Evolutionary conservation across 306 rosid species (phyloP).

Genomic region (Acmispon strigosus): DNA sequence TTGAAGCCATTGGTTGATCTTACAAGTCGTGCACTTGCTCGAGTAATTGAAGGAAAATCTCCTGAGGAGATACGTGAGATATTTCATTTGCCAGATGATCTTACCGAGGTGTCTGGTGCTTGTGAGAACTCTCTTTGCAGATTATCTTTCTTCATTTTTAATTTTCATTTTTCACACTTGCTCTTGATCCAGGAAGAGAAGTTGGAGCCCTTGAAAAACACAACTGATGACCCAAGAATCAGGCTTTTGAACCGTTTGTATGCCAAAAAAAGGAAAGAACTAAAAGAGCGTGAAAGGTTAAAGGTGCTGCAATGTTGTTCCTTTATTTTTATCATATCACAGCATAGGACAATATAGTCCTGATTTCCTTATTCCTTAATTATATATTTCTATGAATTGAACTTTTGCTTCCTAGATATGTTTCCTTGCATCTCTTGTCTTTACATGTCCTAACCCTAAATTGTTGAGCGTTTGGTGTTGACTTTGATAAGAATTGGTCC

Average conservation of each 20-base stretch:
- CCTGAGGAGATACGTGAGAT: constrained; percentile 94
- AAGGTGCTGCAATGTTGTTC: constrained; percentile 50
- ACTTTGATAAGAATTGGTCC: constrained; percentile 1
- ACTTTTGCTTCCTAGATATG: neutral
- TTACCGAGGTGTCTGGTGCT: constrained; percentile 79
- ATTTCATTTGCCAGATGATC: constrained; percentile 94
- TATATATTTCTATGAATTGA: neutral
- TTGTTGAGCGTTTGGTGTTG: neutral
- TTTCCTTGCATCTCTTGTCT: constrained; percentile 6
- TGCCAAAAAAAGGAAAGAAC: constrained; percentile 92
- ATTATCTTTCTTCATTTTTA: constrained; percentile 13
- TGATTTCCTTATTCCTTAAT: constrained; percentile 10
- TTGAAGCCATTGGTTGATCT: constrained; percentile 95
- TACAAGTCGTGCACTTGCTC: constrained; percentile 91
- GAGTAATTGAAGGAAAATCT: constrained; percentile 87
- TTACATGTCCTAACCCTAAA: neutral
- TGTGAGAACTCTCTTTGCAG: constrained; percentile 24
- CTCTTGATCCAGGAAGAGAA: constrained; percentile 79
- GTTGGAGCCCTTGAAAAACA: constrained; percentile 80
- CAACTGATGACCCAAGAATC: constrained; percentile 86
- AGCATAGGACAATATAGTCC: neutral
- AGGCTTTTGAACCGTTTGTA: constrained; percentile 85
- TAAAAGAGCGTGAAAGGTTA: constrained; percentile 74
- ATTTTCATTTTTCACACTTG: constrained; percentile 26
- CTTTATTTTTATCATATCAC: constrained; percentile 19